Percentiles rank a stretch among this genome's conserved stretches.
phyloP scores from a whole-genome alignment of 1,284 basidiomycete genomes.

The Cerrena zonata region DNA sequence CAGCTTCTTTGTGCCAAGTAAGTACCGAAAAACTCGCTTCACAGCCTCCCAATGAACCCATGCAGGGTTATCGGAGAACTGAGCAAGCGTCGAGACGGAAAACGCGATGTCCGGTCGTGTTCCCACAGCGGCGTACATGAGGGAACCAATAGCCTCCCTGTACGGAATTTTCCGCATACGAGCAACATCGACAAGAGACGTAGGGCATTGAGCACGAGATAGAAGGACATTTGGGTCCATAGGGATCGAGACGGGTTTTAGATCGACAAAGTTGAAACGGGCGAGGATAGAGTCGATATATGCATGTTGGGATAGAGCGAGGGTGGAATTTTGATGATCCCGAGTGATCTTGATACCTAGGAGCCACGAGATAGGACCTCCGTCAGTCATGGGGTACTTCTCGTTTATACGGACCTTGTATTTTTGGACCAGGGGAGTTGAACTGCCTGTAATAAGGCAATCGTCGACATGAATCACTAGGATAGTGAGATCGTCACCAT shows the following conservation, averaged over 20 bases:
- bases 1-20: conserved; percentile 31
- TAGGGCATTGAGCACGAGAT: conserved; percentile 9
- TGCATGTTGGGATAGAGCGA: conserved; percentile 32
- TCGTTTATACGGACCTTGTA: neutral
- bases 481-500: neutral
- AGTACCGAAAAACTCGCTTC: conserved; percentile 34
- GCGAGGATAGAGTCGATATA: conserved; percentile 33
- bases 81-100: conserved; percentile 30
- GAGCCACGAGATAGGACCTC: conserved; percentile 19
- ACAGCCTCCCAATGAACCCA: conserved; percentile 31
- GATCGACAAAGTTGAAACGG: conserved; percentile 29
- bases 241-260: conserved; percentile 26
- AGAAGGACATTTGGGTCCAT: conserved; percentile 22
- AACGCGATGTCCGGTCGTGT: conserved; percentile 34
- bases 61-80: conserved; percentile 25
- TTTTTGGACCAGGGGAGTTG: neutral
- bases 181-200: conserved; percentile 1
- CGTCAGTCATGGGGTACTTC: conserved; percentile 9
- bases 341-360: conserved; percentile 23
- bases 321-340: conserved; percentile 19
- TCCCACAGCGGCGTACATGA: conserved; percentile 28
- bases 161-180: conserved; percentile 3
- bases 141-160: conserved; percentile 19
- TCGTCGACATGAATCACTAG: conserved; percentile 30
- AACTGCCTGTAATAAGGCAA: conserved; percentile 15